Percentiles rank a stretch among this genome's conserved stretches.
Conservation (phyloP, 345 rosid genomes). For the Combretum micranthum region DNA sequence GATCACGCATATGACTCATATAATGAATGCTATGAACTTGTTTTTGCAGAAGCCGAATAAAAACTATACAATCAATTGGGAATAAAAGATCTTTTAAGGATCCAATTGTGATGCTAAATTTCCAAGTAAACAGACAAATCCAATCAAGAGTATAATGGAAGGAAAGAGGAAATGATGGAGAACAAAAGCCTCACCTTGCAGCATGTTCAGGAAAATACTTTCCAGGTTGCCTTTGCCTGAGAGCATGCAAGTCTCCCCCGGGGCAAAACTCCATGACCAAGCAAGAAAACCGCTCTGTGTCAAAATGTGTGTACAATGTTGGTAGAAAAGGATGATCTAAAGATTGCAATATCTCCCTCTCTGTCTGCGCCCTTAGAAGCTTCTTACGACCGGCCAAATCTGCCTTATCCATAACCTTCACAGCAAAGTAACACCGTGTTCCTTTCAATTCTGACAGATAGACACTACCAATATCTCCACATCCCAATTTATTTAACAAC, state of each 20-base stretch:
- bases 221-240: conserved; percentile 79
- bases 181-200: conserved; percentile 46
- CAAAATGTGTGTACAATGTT: conserved; percentile 75
- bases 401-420: conserved; percentile 80
- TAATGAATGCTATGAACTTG: too few relatives aligned
- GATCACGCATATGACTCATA: too few relatives aligned
- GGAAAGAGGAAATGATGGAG: not conserved
- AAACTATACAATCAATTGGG: too few relatives aligned
- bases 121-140: too few relatives aligned
- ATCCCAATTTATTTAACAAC: conserved; percentile 50
- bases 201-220: conserved; percentile 85
- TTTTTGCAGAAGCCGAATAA: too few relatives aligned
- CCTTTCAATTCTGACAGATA: conserved; percentile 76
- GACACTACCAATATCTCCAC: conserved; percentile 87
- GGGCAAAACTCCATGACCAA: conserved; percentile 98
- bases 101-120: too few relatives aligned
- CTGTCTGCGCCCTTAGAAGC: conserved; percentile 84
- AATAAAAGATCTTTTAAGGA: too few relatives aligned
- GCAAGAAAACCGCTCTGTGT: conserved; percentile 71
- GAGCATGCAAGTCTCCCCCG: conserved; percentile 86
- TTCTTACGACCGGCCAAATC: conserved; percentile 71
- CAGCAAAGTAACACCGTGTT: conserved; percentile 60
- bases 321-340: conserved; percentile 94
- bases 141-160: not conserved
- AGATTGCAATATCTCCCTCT: conserved; percentile 77